Evolutionary conservation across 192 early-diverging fungal genomes (phyloP).

Genomic region (Podila clonocystis): DNA sequence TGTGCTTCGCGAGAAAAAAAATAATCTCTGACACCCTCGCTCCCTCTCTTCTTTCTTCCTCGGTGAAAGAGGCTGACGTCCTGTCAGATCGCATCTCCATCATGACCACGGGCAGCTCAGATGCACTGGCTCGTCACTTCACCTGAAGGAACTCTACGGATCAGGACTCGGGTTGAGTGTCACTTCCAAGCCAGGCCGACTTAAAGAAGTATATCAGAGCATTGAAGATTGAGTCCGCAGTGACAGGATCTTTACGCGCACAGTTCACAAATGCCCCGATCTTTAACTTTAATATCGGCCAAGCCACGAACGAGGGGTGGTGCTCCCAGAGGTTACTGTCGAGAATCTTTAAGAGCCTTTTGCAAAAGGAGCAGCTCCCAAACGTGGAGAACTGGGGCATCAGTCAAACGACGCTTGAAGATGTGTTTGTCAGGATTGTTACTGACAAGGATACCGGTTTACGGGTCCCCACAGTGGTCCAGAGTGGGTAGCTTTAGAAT

Average conservation of each 20-base stretch:
- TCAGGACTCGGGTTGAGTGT: slow-evolving; percentile 62
- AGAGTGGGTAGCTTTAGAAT: too few relatives aligned
- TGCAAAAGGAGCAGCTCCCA: slow-evolving; percentile 44
- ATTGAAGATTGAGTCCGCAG: slow-evolving; percentile 9
- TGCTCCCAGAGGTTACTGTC: slow-evolving; percentile 25
- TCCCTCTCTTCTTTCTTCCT: too few relatives aligned
- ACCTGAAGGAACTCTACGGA: slow-evolving; percentile 65
- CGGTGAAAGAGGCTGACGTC: slow-evolving; percentile 74
- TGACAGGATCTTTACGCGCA: slow-evolving; percentile 13
- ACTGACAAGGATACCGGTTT: slow-evolving; percentile 8
- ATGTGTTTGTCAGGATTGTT: slow-evolving; percentile 68
- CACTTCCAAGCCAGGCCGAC: slow-evolving; percentile 6
- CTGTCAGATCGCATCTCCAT: slow-evolving; percentile 62
- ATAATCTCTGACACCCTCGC: slow-evolving; percentile 31
- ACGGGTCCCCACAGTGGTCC: too few relatives aligned
- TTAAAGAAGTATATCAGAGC: slow-evolving; percentile 25
- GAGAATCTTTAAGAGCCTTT: slow-evolving; percentile 62
- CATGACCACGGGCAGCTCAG: slow-evolving; percentile 60
- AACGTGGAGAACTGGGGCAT: slow-evolving; percentile 77
- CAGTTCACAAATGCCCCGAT: slow-evolving; percentile 40
- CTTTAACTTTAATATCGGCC: slow-evolving; percentile 52
- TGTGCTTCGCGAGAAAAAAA: too few relatives aligned
- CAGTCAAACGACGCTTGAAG: slow-evolving; percentile 71
- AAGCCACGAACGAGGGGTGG: not conserved
- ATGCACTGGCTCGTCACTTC: slow-evolving; percentile 60